Conservation (phyloP, 2,329 filamentous ascomycete species). For the Phialocephala sp. region DNA sequence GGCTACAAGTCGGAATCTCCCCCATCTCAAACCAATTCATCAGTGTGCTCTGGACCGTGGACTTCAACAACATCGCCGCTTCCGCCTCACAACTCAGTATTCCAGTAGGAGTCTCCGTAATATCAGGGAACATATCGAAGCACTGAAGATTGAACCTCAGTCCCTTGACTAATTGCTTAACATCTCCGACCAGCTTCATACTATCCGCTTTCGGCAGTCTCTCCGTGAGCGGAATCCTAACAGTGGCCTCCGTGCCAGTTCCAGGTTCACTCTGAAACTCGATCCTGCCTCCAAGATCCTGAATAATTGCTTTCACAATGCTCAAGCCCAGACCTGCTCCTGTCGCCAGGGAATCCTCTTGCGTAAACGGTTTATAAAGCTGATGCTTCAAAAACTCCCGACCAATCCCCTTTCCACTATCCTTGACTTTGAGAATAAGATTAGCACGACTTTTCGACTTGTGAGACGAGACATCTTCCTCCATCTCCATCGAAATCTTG, state of each 20-base stretch:
- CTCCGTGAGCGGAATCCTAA: conserved; percentile 36
- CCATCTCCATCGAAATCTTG: conserved; percentile 47
- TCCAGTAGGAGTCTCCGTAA: conserved; percentile 41
- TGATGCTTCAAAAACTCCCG: conserved; percentile 64
- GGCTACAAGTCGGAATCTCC: conserved; percentile 12
- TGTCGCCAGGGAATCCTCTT: conserved; percentile 65
- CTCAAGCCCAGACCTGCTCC: conserved; percentile 68
- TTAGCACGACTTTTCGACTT: conserved; percentile 27
- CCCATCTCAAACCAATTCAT: conserved; percentile 40
- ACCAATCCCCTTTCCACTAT: conserved; percentile 70
- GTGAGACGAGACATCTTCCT: conserved; percentile 31
- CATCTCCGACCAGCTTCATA: conserved; percentile 29
- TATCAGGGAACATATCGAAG: conserved; percentile 41
- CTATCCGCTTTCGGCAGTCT: conserved; percentile 22
- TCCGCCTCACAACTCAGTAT: conserved; percentile 39
- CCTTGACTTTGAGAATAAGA: conserved; percentile 55
- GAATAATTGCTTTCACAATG: conserved; percentile 66
- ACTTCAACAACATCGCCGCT: conserved; percentile 38
- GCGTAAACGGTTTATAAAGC: conserved; percentile 66
- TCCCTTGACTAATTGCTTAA: conserved; percentile 28
- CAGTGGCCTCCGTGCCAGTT: conserved; percentile 58
- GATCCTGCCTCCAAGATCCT: conserved; percentile 63
- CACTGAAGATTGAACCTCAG: conserved; percentile 35
- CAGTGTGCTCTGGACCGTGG: conserved; percentile 28
- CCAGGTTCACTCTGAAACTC: conserved; percentile 59